Percentiles rank a stretch among this genome's conserved stretches.
Evolutionary conservation across 441 rosid species (phyloP).

Genomic region (Erodium moschatum): DNA sequence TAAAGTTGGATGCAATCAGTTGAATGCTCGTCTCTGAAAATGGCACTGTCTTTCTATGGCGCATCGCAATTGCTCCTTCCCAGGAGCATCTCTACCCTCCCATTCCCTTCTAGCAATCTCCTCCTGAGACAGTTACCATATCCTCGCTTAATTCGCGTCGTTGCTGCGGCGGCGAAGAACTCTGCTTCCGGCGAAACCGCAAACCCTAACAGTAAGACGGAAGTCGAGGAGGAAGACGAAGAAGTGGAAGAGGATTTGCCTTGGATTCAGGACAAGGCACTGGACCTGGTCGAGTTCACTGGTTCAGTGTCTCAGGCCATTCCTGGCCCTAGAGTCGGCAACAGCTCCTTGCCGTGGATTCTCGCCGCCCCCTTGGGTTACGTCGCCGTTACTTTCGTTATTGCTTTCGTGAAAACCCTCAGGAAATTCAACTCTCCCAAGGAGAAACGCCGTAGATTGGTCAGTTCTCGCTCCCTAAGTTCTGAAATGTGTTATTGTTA

Average conservation of each 20-base stretch:
- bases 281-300: constrained; percentile 87
- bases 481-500: neutral
- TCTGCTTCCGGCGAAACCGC: neutral
- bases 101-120: neutral
- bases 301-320: constrained; percentile 89
- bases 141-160: constrained; percentile 9
- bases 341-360: constrained; percentile 82
- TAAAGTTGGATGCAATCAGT: too few relatives aligned
- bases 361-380: constrained; percentile 80
- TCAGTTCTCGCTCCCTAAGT: constrained; percentile 14
- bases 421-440: constrained; percentile 67
- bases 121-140: neutral
- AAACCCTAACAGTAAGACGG: neutral
- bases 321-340: constrained; percentile 92
- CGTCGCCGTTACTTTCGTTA: constrained; percentile 56
- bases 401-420: constrained; percentile 72
- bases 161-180: neutral
- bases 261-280: constrained; percentile 90
- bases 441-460: constrained; percentile 60
- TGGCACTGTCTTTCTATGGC: too few relatives aligned
- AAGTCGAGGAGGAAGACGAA: constrained; percentile 13
- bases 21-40: too few relatives aligned
- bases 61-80: too few relatives aligned
- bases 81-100: neutral
- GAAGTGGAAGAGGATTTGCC: constrained; percentile 59